Conservation (phyloP, 2,329 filamentous ascomycete genomes). For the Fusarium robinianum region DNA sequence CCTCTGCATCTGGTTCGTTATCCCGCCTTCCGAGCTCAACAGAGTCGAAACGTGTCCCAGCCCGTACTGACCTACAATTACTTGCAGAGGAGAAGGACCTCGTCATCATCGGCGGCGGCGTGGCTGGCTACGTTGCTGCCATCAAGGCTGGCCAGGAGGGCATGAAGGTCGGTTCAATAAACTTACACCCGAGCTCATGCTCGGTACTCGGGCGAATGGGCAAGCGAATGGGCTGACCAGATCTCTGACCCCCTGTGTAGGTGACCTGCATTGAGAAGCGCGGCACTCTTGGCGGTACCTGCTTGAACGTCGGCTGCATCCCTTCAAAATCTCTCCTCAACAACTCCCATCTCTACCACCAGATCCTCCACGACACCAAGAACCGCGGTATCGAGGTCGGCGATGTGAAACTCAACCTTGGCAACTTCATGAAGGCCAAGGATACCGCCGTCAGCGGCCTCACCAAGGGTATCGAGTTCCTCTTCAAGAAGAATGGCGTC, state of each 20-base stretch:
- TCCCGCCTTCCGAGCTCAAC: conserved; percentile 16
- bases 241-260: conserved; percentile 49
- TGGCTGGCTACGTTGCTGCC: conserved; percentile 96
- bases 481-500: conserved; percentile 99
- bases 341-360: conserved; percentile 98
- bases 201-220: conserved; percentile 10
- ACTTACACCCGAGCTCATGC: conserved; percentile 1
- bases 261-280: conserved; percentile 99
- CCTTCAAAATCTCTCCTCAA: conserved; percentile 99
- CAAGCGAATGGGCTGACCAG: conserved; percentile 21
- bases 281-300: conserved; percentile 91
- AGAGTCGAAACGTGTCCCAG: conserved; percentile 18
- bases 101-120: conserved; percentile 96
- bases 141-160: conserved; percentile 99
- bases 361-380: conserved; percentile 96
- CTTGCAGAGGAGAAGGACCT: conserved; percentile 86
- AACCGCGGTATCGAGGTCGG: conserved; percentile 95
- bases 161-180: conserved; percentile 70
- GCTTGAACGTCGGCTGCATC: conserved; percentile 98
- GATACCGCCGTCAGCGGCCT: conserved; percentile 85
- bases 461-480: conserved; percentile 96
- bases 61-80: conserved; percentile 25
- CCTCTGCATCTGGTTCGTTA: conserved; percentile 59
- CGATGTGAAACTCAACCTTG: conserved; percentile 94
- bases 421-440: conserved; percentile 98